These are phyloP conservation scores for Chenopodium formosanum DNA, from an alignment of 148 eudicot species.

Conservation along the genomic window DNA sequence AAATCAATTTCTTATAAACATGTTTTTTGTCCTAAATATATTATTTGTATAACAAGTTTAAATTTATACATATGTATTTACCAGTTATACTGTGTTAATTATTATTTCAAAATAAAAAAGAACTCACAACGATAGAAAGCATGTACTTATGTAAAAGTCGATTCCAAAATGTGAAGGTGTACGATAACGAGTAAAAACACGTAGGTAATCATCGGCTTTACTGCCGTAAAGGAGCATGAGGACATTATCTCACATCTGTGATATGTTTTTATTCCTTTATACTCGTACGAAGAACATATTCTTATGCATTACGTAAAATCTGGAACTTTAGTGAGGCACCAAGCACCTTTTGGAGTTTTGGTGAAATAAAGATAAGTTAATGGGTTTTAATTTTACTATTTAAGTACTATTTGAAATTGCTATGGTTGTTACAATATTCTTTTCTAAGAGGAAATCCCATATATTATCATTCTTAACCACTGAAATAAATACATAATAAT, in stretches of 20 bases:
- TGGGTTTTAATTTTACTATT: not conserved
- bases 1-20: no score
- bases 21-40: no score
- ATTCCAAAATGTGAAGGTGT: no score
- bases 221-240: not conserved
- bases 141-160: no score
- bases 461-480: not conserved
- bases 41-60: no score
- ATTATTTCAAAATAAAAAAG: no score
- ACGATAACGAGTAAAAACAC: no score
- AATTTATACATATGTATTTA: no score
- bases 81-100: no score
- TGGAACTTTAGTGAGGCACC: not conserved
- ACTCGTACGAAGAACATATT: not conserved
- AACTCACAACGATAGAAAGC: no score
- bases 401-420: not conserved
- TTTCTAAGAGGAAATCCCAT: slow-evolving; percentile 1
- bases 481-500: not conserved
- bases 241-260: not conserved
- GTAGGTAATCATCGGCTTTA: not conserved
- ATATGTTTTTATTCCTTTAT: not conserved
- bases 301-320: not conserved
- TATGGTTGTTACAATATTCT: slow-evolving; percentile 4
- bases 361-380: not conserved
- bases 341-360: not conserved